Evolutionary conservation across 257 asterid species (phyloP), one percentile per base, ranked within the genome.

Genomic region (Nicotiana tomentosiformis): DNA sequence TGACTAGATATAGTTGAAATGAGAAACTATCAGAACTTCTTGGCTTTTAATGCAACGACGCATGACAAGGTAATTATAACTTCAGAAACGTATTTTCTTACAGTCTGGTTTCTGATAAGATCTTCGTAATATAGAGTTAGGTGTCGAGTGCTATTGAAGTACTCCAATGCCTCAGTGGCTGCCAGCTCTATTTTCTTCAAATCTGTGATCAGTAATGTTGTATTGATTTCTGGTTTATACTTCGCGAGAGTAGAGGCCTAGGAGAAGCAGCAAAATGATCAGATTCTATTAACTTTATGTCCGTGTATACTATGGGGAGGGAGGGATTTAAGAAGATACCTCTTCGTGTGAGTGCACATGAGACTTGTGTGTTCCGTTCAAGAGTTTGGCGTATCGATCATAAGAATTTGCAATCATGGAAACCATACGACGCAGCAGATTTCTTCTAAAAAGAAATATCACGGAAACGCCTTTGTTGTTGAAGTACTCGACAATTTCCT

Each of bases 341-440:
- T 88, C 91, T 55, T 83, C 84, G 2, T 16, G 65, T 39, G 91
- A 86, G 76, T 88, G 91, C 66, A 86, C 89, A 66, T 88, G 91
- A 81, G 91, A 84, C 74, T 88, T 88, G 77, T 88, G 91, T 32
- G 88, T 88, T 69, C 91, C 91, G 37, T 88, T 88, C 70, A 88
- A 83, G 67, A 86, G 82, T 61, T 85, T 88, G 20, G 89, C 89
- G 53, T 77, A 64, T 18, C 87, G 83, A 77, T 88, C 91, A 37
- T 86, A 86, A 15, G 89, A 84, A 80, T 88, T 88, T 4, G 91
- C 88, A n/a, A 88, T 83, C 67, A 85, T 57, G 0, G 91, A 88
- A 77, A 88, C 91, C 89, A 88, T 83, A 11, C 89, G 86, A 4
- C 87, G 89, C 18, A 88, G 82, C 53, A 86, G 81, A 80, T 88